A percentile compares a stretch with the other conserved stretches of the same genome.
Conservation (phyloP, 2,329 filamentous ascomycete genomes). For the Fusarium robinianum region DNA sequence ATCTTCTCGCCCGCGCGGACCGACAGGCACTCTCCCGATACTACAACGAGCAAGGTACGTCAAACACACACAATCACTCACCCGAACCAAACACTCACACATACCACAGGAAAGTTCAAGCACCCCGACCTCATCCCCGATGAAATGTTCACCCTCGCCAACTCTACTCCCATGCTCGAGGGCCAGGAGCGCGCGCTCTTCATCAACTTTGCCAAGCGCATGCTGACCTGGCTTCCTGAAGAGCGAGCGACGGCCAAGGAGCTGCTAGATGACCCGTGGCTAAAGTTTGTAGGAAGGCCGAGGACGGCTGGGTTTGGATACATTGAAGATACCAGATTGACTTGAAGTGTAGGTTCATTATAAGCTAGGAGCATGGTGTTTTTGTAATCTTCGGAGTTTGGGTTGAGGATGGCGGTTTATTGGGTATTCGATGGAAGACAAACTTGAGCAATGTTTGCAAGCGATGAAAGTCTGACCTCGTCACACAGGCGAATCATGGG, state of each 20-base stretch:
- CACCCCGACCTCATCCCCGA: conserved; percentile 27
- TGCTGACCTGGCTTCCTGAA: conserved; percentile 39
- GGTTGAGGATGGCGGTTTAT: too few relatives aligned
- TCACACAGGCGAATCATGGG: too few relatives aligned
- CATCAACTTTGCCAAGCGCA: conserved; percentile 37
- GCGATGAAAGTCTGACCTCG: too few relatives aligned
- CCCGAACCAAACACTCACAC: not conserved
- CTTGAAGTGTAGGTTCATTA: too few relatives aligned
- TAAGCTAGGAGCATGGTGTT: too few relatives aligned
- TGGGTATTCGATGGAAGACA: too few relatives aligned
- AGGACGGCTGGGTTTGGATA: conserved; percentile 21
- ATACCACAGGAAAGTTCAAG: conserved; percentile 23
- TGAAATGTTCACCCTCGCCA: conserved; percentile 27
- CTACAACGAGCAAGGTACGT: conserved; percentile 29
- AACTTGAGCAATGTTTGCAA: too few relatives aligned
- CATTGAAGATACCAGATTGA: conserved; percentile 23
- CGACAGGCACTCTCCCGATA: conserved; percentile 22
- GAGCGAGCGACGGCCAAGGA: conserved; percentile 38
- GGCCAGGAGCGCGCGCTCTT: conserved; percentile 33
- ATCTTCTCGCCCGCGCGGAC: conserved; percentile 32
- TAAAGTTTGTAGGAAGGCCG: conserved; percentile 19
- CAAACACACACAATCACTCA: not conserved
- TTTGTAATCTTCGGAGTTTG: too few relatives aligned
- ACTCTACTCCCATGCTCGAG: conserved; percentile 27
- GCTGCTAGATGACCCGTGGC: conserved; percentile 39